phyloP scores from a whole-genome alignment of 257 asterid species.

The Verbascum thapsus region DNA sequence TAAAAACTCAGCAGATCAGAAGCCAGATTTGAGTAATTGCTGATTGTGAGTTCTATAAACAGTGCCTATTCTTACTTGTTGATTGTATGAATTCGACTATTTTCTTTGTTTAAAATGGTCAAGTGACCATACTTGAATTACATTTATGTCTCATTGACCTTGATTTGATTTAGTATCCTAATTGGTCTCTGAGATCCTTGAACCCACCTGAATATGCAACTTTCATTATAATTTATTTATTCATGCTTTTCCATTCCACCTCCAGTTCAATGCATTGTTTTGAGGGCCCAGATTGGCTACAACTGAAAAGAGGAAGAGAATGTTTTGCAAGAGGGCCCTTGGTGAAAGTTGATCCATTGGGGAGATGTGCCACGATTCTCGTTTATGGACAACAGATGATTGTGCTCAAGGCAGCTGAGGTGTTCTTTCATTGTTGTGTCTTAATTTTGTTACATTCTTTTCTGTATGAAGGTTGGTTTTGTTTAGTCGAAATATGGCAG shows the following conservation, averaged over 20 bases:
- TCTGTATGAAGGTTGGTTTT: conserved; percentile 3
- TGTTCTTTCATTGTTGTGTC: conserved; percentile 34
- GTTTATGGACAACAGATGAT: conserved; percentile 86
- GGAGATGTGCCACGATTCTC: conserved; percentile 91
- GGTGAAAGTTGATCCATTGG: conserved; percentile 89
- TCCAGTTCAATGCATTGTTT: conserved; percentile 98
- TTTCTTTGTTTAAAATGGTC: conserved; percentile 6
- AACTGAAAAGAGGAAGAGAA: conserved; percentile 90
- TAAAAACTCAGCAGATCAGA: conserved; percentile 8
- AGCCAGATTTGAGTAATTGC: conserved; percentile 23
- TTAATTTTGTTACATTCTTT: conserved; percentile 18
- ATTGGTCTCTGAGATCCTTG: conserved; percentile 13
- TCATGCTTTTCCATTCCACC: conserved; percentile 28
- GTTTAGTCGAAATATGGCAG: conserved; percentile 2
- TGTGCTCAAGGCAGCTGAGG: conserved; percentile 97
- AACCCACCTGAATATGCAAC: conserved; percentile 6
- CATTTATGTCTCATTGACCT: not conserved
- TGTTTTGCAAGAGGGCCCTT: conserved; percentile 79
- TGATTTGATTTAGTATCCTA: conserved; percentile 3
- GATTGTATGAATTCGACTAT: conserved; percentile 1
- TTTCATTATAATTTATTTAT: conserved; percentile 22
- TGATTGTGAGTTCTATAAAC: conserved; percentile 14
- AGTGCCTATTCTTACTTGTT: conserved; percentile 2
- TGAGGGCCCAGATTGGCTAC: conserved; percentile 95
- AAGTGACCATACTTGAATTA: not conserved